Evolutionary conservation across 2,329 filamentous ascomycete species (phyloP).

Genomic region (Zasmidium citrigriseum): DNA sequence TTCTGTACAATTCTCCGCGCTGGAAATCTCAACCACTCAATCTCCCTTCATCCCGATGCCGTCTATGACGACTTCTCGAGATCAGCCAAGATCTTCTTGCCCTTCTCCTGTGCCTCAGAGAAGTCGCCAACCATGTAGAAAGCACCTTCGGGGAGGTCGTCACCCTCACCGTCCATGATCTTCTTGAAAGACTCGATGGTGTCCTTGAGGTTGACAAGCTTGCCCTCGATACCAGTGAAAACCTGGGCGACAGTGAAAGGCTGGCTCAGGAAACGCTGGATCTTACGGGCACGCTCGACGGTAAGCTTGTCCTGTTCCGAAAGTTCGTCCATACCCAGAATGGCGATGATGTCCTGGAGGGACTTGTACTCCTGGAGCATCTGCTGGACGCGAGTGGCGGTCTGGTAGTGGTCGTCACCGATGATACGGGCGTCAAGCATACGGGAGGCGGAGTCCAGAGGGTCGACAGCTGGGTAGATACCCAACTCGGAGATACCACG

Average conservation of each 20-base stretch:
- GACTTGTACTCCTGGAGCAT: slow-evolving; percentile 99
- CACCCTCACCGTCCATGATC: slow-evolving; percentile 92
- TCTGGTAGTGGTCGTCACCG: slow-evolving; percentile 96
- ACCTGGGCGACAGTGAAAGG: slow-evolving; percentile 90
- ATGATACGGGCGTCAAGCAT: slow-evolving; percentile 99
- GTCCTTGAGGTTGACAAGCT: slow-evolving; percentile 97
- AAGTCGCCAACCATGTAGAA: slow-evolving; percentile 99
- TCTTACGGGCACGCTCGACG: slow-evolving; percentile 99
- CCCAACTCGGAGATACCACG: slow-evolving; percentile 99
- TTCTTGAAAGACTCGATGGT: slow-evolving; percentile 97
- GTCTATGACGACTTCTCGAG: slow-evolving; percentile 58
- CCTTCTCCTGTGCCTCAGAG: slow-evolving; percentile 89
- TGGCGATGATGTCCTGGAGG: slow-evolving; percentile 97
- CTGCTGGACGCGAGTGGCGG: slow-evolving; percentile 93
- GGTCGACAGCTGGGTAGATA: slow-evolving; percentile 99
- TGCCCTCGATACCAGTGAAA: slow-evolving; percentile 93
- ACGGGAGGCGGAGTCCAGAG: slow-evolving; percentile 98
- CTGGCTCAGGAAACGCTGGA: slow-evolving; percentile 99
- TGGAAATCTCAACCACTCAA: slow-evolving; percentile 23
- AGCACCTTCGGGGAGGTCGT: slow-evolving; percentile 89
- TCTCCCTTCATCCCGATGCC: slow-evolving; percentile 11
- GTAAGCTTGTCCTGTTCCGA: slow-evolving; percentile 99
- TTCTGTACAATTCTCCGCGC: slow-evolving; percentile 28
- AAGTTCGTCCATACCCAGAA: slow-evolving; percentile 99
- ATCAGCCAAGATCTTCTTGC: slow-evolving; percentile 99